Base-by-base conservation (phyloP, 805 yeast genomes). In the Yamadazyma olivae region DNA sequence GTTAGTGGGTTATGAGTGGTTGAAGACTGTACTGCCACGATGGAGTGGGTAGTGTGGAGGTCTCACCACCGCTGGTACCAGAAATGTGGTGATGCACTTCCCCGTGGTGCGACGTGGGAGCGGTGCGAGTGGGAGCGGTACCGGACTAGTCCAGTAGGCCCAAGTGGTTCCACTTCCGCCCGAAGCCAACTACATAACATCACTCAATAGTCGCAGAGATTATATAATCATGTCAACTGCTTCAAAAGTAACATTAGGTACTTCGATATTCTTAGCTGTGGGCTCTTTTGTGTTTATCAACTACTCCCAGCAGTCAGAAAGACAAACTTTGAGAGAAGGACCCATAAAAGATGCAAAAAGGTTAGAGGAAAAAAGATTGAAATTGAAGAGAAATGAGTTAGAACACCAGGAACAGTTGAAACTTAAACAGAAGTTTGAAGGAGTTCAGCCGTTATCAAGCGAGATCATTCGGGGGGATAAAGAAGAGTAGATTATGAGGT, bases 201-300 rank as follows among this genome's bases (percentile, higher is more conserved):
- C n/a, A n/a, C n/a, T n/a, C n/a, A n/a, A n/a, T n/a, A n/a, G n/a
- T n/a, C n/a, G n/a, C n/a, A n/a, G n/a, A n/a, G n/a, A n/a, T n/a
- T n/a, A n/a, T n/a, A n/a, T n/a, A n/a, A n/a, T 20, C 18, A 86
- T 87, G 96, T 85, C 95, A 20, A 74, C 83, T 33, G 86, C 90
- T 2, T 79, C 95, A 23, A 87, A 83, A 56, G 59, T 81, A 20
- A 87, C 95, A 3, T 70, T 87, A 27, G 89, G 75, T 0, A 46
- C 72, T 9, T 70, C 87, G 12, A 65, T 78, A 17, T 48, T 70
- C 1, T 62, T 77, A 33, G 78, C 87, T 2, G 77, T 67, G 0
- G 74, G 71, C 2, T 73, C 93, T 0, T 78, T 82, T 15, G 58
- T 74, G 4, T 84, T 81, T 53, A 91, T 87, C 29, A 85, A 82